Percentiles rank a stretch among this genome's conserved stretches.
Evolutionary conservation across 768 basidiomycete genomes (phyloP).

Genomic region (Russula virescens): DNA sequence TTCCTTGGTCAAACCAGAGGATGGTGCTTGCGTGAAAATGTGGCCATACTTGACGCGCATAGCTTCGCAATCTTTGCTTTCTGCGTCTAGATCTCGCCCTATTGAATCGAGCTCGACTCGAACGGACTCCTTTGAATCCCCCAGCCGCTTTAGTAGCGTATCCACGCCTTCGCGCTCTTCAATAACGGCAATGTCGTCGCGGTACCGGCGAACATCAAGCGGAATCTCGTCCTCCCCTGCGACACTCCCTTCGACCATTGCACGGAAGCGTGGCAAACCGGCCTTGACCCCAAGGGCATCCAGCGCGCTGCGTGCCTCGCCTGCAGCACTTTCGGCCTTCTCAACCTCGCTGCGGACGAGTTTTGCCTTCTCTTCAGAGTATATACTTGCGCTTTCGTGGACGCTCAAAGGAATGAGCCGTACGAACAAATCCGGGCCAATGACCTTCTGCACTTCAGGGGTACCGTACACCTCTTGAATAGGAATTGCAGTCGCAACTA

Average conservation of each 20-base stretch:
- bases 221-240: conserved; percentile 63
- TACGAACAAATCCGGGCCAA: conserved; percentile 87
- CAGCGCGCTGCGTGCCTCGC: conserved; percentile 68
- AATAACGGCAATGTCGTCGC: conserved; percentile 62
- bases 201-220: conserved; percentile 64
- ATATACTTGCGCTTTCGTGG: conserved; percentile 92
- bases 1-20: conserved; percentile 62
- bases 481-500: conserved; percentile 75
- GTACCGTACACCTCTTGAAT: conserved; percentile 93
- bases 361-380: conserved; percentile 99
- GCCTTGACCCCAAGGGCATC: conserved; percentile 78
- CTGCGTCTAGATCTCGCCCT: conserved; percentile 66
- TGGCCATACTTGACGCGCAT: conserved; percentile 85
- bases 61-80: conserved; percentile 82
- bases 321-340: conserved; percentile 77
- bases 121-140: conserved; percentile 52
- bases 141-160: conserved; percentile 53
- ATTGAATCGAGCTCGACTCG: conserved; percentile 55
- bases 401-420: conserved; percentile 87
- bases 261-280: conserved; percentile 59
- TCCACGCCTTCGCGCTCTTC: conserved; percentile 68
- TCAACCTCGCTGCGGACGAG: conserved; percentile 85
- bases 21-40: conserved; percentile 81
- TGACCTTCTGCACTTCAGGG: conserved; percentile 89
- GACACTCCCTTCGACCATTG: conserved; percentile 62